These are phyloP conservation scores for Xylariaceae sp. DNA, from an alignment of 2,329 filamentous ascomycete genomes.

Conservation along the genomic window DNA sequence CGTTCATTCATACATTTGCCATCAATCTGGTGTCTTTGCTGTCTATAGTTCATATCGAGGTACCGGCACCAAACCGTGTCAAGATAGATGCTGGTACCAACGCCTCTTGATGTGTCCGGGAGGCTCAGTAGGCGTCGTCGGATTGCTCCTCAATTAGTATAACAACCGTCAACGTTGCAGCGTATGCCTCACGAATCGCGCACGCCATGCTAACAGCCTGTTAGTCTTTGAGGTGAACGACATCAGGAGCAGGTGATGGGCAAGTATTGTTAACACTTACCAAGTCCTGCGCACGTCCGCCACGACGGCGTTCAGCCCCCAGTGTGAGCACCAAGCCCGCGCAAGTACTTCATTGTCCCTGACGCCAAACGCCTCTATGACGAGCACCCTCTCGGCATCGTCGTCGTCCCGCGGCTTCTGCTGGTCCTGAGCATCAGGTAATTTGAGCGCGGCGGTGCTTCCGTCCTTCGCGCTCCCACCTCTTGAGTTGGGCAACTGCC, in stretches of 20 bases:
- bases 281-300: conserved; percentile 65
- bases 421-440: conserved; percentile 5
- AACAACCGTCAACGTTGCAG: conserved; percentile 65
- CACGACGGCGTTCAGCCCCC: conserved; percentile 65
- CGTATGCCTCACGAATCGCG: conserved; percentile 69
- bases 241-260: conserved; percentile 15
- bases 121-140: conserved; percentile 31
- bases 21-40: no score
- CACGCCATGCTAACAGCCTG: conserved; percentile 66
- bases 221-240: background rate
- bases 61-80: no score
- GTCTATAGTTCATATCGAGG: no score
- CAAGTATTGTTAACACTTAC: conserved; percentile 42
- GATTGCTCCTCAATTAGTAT: conserved; percentile 56
- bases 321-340: conserved; percentile 71
- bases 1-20: no score
- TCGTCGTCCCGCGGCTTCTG: conserved; percentile 33
- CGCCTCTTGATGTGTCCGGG: no score
- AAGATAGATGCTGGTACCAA: no score
- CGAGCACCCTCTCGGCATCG: conserved; percentile 61
- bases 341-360: conserved; percentile 72
- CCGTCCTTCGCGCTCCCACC: conserved; percentile 18
- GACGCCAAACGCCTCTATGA: conserved; percentile 68
- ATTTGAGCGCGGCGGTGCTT: conserved; percentile 11
- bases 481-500: conserved; percentile 4